Evolutionary conservation across 2,329 filamentous ascomycete species (phyloP), one percentile per base, ranked within the genome.

Genomic region (Ciborinia camelliae): DNA sequence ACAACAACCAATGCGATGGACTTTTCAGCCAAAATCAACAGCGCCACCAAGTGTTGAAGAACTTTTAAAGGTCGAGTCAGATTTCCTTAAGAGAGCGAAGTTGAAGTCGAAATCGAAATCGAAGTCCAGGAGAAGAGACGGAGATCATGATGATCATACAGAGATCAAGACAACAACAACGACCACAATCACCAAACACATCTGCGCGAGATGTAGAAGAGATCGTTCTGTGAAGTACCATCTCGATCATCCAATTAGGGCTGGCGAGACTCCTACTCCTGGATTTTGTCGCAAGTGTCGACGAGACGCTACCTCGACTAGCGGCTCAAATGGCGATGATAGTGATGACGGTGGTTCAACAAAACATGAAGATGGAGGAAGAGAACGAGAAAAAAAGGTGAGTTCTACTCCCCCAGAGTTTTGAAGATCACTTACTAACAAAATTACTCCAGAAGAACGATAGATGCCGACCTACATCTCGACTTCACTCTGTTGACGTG

Each of bases 181-280:
- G 4, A 67, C 69, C 41, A 68, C 65, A 35, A 65, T 72, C 10
- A 69, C 67, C 12, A 79, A 80, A 62, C 75, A 76, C 65, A 77
- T 81, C 26, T 84, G 81, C 70, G 78, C 75, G 48, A 71, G 75
- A 32, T 81, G 80, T 64, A 77, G 77, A 28, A 75, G 73, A 28
- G 71, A 77, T 7, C 75, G 80, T 51, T 81, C 80, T 6, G 71
- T 72, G 32, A 72, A 70, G 14, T 81, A 78, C 52, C 79, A 81
- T 48, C 59, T 72, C 48, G 68, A 74, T 8, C 71, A 78, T 58
- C 72, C 76, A 6, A 66, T 78, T 48, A 66, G 69, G 66, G 66
- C 70, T 52, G 70, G 73, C 52, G 66, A 74, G 51, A 67, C 75
- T 74, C 69, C 79, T 18, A 62, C 68, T n/a, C 65, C 73, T 51